Percentiles rank a stretch among this genome's conserved stretches.
Conservation (phyloP, 1,284 basidiomycete genomes). For the Polyporus tsugae region DNA sequence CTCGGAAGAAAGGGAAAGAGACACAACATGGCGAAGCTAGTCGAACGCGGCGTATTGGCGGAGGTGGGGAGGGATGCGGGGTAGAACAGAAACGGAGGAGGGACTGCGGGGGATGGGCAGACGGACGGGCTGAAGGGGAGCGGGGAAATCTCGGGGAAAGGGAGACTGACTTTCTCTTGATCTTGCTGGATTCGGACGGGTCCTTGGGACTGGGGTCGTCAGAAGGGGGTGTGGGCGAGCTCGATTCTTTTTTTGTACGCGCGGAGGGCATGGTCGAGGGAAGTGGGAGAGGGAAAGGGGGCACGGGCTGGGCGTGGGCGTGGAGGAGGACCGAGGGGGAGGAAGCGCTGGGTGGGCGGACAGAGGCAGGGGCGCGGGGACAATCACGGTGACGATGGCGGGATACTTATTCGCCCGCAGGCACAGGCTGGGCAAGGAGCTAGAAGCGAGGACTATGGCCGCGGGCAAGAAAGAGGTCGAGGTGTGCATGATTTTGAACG, state of each 20-base stretch:
- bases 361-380: constrained; percentile 6
- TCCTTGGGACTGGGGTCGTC: constrained; percentile 63
- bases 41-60: constrained; percentile 21
- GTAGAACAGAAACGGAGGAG: constrained; percentile 42
- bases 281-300: constrained; percentile 40
- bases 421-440: constrained; percentile 16
- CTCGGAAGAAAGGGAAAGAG: constrained; percentile 30
- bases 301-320: constrained; percentile 40
- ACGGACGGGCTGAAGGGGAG: constrained; percentile 35
- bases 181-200: constrained; percentile 67
- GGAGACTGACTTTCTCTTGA: constrained; percentile 76
- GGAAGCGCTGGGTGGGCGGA: constrained; percentile 19
- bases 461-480: constrained; percentile 2
- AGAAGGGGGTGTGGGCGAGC: constrained; percentile 67
- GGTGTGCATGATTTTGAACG: constrained; percentile 32
- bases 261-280: constrained; percentile 64
- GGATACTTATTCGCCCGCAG: constrained; percentile 13
- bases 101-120: constrained; percentile 32
- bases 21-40: constrained; percentile 35
- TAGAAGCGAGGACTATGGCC: constrained; percentile 17
- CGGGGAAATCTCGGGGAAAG: constrained; percentile 51
- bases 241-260: constrained; percentile 70
- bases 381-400: constrained; percentile 13
- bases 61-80: constrained; percentile 33
- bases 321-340: constrained; percentile 34